phyloP scores from a whole-genome alignment of 208 protist genomes.

The Wallacemonas collosoma region DNA sequence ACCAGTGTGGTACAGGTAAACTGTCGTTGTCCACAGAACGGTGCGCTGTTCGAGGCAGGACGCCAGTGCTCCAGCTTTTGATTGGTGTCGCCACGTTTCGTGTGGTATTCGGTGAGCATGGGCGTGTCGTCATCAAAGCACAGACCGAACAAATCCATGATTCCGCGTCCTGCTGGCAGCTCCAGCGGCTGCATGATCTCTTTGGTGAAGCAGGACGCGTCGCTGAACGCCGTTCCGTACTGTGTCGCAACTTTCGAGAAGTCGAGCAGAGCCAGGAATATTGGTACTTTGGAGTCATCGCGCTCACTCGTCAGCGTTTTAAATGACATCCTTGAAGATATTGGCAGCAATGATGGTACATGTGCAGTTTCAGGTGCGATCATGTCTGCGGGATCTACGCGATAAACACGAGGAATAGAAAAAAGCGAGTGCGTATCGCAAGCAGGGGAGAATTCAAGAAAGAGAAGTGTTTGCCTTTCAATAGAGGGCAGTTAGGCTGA shows the following conservation, averaged over 20 bases:
- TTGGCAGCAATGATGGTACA: neutral
- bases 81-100: constrained; percentile 44
- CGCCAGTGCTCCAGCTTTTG: constrained; percentile 62
- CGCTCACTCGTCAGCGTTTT: constrained; percentile 14
- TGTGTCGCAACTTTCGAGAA: constrained; percentile 60
- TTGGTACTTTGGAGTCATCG: constrained; percentile 16
- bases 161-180: constrained; percentile 39
- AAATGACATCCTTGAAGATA: constrained; percentile 12
- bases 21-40: constrained; percentile 53
- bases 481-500: too few relatives aligned
- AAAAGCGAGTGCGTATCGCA: too few relatives aligned
- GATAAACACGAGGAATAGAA: too few relatives aligned
- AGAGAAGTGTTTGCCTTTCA: too few relatives aligned
- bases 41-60: constrained; percentile 29
- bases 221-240: constrained; percentile 60
- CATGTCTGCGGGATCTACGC: neutral
- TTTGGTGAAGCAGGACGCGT: constrained; percentile 51
- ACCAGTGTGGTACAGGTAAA: constrained; percentile 60
- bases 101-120: constrained; percentile 51
- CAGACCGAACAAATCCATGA: constrained; percentile 62
- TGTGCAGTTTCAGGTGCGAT: neutral
- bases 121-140: constrained; percentile 59
- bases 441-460: too few relatives aligned
- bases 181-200: constrained; percentile 51
- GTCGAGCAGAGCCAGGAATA: constrained; percentile 39